Evolutionary conservation across 768 basidiomycete genomes (phyloP).

Genomic region (Floccularia luteovirens): DNA sequence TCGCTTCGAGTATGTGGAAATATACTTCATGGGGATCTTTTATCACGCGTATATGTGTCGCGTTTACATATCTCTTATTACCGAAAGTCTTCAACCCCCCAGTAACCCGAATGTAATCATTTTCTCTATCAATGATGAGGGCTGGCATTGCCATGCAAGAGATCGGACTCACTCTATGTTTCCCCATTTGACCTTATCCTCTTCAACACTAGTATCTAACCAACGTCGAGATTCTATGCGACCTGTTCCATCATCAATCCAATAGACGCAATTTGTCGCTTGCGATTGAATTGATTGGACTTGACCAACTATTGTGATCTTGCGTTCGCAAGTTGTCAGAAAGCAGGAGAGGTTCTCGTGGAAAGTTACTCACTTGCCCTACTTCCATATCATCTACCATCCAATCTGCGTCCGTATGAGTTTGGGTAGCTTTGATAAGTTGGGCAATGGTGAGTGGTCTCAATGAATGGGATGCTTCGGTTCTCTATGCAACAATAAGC

Average conservation of each 20-base stretch:
- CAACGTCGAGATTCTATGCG: constrained; percentile 74
- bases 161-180: constrained; percentile 32
- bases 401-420: constrained; percentile 87
- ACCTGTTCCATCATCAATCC: constrained; percentile 4
- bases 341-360: neutral
- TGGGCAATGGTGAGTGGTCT: constrained; percentile 26
- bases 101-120: constrained; percentile 73
- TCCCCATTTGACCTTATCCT: constrained; percentile 41
- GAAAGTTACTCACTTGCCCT: constrained; percentile 51
- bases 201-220: constrained; percentile 59
- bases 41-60: constrained; percentile 61
- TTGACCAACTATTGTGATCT: constrained; percentile 74
- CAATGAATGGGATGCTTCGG: constrained; percentile 3
- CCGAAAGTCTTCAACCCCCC: constrained; percentile 80
- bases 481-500: constrained; percentile 7
- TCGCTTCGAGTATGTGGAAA: constrained; percentile 75
- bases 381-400: constrained; percentile 73
- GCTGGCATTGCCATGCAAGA: constrained; percentile 1
- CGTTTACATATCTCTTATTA: constrained; percentile 76
- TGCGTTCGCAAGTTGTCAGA: constrained; percentile 1
- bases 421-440: constrained; percentile 67
- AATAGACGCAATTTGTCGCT: constrained; percentile 63
- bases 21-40: constrained; percentile 71
- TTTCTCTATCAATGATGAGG: constrained; percentile 39
- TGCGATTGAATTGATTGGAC: constrained; percentile 61